Conservation (phyloP, 2,329 filamentous ascomycete species). For the Penicillium hordei region DNA sequence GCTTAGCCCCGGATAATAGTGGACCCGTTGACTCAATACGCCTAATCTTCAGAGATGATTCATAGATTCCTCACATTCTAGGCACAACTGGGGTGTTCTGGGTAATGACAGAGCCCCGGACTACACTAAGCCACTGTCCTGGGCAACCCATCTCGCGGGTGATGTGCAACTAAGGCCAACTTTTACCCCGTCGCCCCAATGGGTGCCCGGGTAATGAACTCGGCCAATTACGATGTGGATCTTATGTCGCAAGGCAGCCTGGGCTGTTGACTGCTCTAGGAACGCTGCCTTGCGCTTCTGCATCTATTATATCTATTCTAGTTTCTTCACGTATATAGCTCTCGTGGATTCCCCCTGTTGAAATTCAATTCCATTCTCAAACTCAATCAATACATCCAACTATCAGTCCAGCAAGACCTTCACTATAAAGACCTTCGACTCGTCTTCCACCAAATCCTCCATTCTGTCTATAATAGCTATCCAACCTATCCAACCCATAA, state of each 20-base stretch:
- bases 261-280: constrained; percentile 14
- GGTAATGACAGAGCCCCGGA: constrained; percentile 11
- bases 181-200: constrained; percentile 12
- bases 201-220: constrained; percentile 8
- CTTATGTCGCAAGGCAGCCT: constrained; percentile 15
- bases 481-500: constrained; percentile 4
- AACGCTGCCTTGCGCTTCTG: constrained; percentile 11
- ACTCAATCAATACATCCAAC: constrained; percentile 8
- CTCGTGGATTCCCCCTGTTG: background rate
- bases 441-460: background rate
- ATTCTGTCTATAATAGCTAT: constrained; percentile 1
- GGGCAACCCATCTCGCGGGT: constrained; percentile 12
- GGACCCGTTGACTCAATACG: constrained; percentile 17
- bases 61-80: constrained; percentile 12
- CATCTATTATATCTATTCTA: background rate
- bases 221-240: constrained; percentile 13
- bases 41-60: constrained; percentile 8
- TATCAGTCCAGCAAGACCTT: background rate
- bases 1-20: constrained; percentile 14
- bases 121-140: constrained; percentile 16
- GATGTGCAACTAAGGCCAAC: constrained; percentile 10
- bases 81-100: constrained; percentile 7
- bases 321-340: constrained; percentile 13
- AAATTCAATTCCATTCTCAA: constrained; percentile 7
- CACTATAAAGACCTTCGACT: background rate